phyloP scores from a whole-genome alignment of 192 early-diverging fungal species.

The Gaertneriomyces semiglobifer region DNA sequence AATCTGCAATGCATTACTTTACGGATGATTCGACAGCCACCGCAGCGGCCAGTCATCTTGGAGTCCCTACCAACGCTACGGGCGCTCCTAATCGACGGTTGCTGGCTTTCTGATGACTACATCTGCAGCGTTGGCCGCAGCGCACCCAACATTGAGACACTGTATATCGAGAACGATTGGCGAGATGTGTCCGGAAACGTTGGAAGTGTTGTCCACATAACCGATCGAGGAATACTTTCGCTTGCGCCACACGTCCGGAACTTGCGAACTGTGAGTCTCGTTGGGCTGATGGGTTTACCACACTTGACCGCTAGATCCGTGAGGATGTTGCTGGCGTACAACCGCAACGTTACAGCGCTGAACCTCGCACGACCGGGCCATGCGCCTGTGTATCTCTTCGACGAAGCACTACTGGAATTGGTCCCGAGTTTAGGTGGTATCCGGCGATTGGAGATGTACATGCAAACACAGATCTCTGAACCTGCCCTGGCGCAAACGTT shows the following conservation, averaged over 20 bases:
- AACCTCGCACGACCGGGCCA: conserved; percentile 26
- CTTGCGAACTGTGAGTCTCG: conserved; percentile 21
- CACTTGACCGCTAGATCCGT: conserved; percentile 16
- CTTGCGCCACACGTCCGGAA: conserved; percentile 23
- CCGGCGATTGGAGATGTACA: conserved; percentile 28
- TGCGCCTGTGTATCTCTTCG: conserved; percentile 4
- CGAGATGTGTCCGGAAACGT: conserved; percentile 13
- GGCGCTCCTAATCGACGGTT: conserved; percentile 28
- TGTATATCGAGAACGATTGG: conserved; percentile 29
- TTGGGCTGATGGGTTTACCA: conserved; percentile 18
- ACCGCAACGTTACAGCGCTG: conserved; percentile 21
- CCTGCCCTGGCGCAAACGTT: conserved; percentile 20
- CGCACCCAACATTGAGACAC: conserved; percentile 29
- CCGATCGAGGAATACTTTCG: conserved; percentile 21
- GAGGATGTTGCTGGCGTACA: conserved; percentile 14
- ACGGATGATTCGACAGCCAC: conserved; percentile 22
- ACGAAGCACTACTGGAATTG: conserved; percentile 16
- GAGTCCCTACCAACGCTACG: conserved; percentile 14
- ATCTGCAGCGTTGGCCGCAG: conserved; percentile 7
- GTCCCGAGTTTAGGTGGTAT: conserved; percentile 13
- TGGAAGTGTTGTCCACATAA: conserved; percentile 25
- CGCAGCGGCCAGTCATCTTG: neutral
- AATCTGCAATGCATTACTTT: conserved; percentile 24
- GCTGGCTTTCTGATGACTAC: conserved; percentile 31
- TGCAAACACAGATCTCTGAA: conserved; percentile 23